Base-by-base conservation (phyloP, 371 early-diverging fungal species). In the Mortierella sp. region DNA sequence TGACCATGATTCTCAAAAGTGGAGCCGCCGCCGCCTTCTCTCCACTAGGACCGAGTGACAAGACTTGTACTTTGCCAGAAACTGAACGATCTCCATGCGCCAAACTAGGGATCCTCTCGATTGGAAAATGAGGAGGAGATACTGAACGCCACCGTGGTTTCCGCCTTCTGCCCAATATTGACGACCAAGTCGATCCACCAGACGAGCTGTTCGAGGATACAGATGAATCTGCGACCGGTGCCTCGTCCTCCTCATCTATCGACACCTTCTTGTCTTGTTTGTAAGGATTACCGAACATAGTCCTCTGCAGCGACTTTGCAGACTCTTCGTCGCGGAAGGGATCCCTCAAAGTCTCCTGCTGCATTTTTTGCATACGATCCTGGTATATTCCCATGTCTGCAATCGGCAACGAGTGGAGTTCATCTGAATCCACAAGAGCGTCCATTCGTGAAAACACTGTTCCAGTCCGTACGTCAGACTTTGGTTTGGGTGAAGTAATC, bases 281-380 rank as follows among this genome's bases (percentile, higher is more conserved):
- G 67, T 88, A 92, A 0, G 92, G 92, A 51, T 90, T 92, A 28
- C 92, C 92, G 79, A 91, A 92, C 83, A 92, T 86, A 7, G 86
- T 86, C 17, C 80, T 71, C 32, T 83, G 84, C 34, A 81, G 71
- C 43, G 70, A 70, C 53, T 76, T 73, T 0, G 81, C 76, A 1
- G 79, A 81, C 11, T 89, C 89, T 49, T 91, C 92, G 50, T 87
- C 87, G 31, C 87, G 71, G 30, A 88, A 69, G 7, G 92, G 90
- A 56, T 89, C 86, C 41, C 92, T 80, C 23, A 87, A 79, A 11
- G 49, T 65, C 41, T 82, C 82, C 12, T 84, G 80, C 21, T 80
- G 75, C 3, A 79, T 72, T 50, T 80, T 73, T 14, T 70, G 66
- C 85, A 88, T 85, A 6, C 79, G 80, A 7, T 83, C 73, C 7